phyloP scores from a whole-genome alignment of 768 basidiomycete species.

The Thelephora aurantiotincta region DNA sequence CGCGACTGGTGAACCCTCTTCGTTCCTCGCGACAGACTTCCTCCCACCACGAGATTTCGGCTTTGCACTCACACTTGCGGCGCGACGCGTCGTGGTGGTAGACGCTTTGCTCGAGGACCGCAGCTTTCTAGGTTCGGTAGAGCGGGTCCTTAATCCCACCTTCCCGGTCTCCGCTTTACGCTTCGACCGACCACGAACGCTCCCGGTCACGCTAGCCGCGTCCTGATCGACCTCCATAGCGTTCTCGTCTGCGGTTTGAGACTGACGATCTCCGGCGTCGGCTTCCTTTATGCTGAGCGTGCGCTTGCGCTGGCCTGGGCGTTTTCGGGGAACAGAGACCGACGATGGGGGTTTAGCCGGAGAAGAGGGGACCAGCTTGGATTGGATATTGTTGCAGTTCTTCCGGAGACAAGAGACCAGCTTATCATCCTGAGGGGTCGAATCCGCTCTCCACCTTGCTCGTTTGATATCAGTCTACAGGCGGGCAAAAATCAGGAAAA shows the following conservation, averaged over 20 bases:
- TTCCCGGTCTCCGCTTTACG: not conserved
- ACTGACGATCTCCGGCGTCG: not conserved
- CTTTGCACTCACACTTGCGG: not conserved
- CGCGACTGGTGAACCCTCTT: not conserved
- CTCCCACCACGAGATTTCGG: not conserved
- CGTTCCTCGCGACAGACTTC: not conserved
- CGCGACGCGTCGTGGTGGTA: not conserved
- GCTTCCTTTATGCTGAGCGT: not conserved
- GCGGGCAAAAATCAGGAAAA: not conserved
- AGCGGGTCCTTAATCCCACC: not conserved
- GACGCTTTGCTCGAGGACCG: not conserved
- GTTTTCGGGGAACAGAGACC: not conserved
- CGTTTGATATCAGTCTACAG: slow-evolving; percentile 56
- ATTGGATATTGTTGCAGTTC: slow-evolving; percentile 34
- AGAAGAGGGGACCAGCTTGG: slow-evolving; percentile 11
- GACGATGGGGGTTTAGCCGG: slow-evolving; percentile 12
- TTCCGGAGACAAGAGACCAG: slow-evolving; percentile 42
- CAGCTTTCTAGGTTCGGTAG: not conserved
- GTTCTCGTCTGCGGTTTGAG: not conserved
- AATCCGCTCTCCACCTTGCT: slow-evolving; percentile 68
- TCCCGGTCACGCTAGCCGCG: not conserved
- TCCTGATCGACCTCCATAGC: not conserved
- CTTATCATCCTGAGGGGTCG: slow-evolving; percentile 53
- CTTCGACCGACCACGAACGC: not conserved
- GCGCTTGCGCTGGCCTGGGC: not conserved